Percentiles rank a stretch among this genome's conserved stretches.
Conservation (phyloP, 2,329 filamentous ascomycete genomes). For the Pezicula neosporulosa region DNA sequence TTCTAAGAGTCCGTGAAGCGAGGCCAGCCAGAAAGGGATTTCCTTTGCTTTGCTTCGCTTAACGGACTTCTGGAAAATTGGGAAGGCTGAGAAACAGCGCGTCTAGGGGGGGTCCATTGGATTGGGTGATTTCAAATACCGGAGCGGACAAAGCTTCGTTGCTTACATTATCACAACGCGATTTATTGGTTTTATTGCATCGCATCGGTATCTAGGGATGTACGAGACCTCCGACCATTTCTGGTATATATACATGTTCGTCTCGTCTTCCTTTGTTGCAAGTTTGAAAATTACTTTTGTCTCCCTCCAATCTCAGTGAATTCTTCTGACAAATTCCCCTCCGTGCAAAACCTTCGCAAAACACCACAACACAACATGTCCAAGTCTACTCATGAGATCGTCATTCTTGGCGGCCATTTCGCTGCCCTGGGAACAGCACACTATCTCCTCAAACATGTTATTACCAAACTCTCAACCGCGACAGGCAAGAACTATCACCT, state of each 20-base stretch:
- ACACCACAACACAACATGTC: background rate
- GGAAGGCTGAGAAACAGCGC: no score
- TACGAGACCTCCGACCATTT: no score
- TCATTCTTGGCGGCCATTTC: constrained; percentile 50
- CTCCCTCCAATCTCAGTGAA: background rate
- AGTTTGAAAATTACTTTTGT: no score
- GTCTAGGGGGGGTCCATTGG: background rate
- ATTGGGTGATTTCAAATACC: no score
- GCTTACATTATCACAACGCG: no score
- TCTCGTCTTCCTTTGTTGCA: no score
- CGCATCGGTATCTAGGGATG: no score
- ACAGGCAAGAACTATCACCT: constrained; percentile 40
- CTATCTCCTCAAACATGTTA: constrained; percentile 45
- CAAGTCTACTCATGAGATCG: constrained; percentile 28
- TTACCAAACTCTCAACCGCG: constrained; percentile 31
- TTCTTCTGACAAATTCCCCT: no score
- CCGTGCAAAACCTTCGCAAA: background rate
- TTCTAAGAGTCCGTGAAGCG: no score
- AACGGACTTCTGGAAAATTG: background rate
- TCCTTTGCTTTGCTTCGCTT: background rate
- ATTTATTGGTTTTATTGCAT: no score
- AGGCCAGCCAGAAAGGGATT: background rate
- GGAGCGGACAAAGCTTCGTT: no score
- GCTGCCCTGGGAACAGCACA: constrained; percentile 46
- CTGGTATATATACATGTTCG: no score